Evolutionary conservation across 495 filamentous ascomycete species (phyloP), one percentile per base, ranked within the genome.

Genomic region (Penicillium flavigenum): DNA sequence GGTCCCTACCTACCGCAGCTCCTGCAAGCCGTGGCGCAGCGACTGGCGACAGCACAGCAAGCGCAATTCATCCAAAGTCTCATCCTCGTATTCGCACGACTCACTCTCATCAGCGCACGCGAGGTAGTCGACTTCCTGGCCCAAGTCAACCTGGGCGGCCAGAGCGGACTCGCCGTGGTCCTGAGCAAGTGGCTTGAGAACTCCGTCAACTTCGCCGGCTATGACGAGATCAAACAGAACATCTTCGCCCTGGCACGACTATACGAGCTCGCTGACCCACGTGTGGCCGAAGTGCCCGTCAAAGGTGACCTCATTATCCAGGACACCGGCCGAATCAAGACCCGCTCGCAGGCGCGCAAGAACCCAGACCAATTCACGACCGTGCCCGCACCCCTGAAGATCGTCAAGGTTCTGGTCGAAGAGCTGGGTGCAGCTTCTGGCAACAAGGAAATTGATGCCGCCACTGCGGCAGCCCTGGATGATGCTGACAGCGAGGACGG

Each of bases 111-210:
- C 41, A 90, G 88, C 51, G 88, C 94, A 4, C 85, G 86, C 45
- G 95, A 98, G 56, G 92, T 98, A 5, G 86, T 97, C 3, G 87
- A 92, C 58, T 98, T 98, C 75, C 77, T 98, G 36, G 86, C 87
- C 24, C 86, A 91, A 55, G 86, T 96, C 47, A 82, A 91, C 60
- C 83, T 98, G 55, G 82, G 83, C 29, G 76, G 76, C 1, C 66
- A 77, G 55, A 96, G 80, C 64, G 94, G 94, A 12, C 77, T 98
- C 8, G 83, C 90, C 51, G 86, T 97, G 2, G 94, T 98, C 14
- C 72, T 98, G 59, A 79, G 84, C 73, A 97, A 97, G 72, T 98
- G 94, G 94, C 80, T 98, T 0, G 93, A 96, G 72, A 94, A 97
- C 71, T 96, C 92, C 3, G 83, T 94, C 73, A 96, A 87, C 69